phyloP scores from a whole-genome alignment of 768 basidiomycete species.

The Tricholoma sp. region DNA sequence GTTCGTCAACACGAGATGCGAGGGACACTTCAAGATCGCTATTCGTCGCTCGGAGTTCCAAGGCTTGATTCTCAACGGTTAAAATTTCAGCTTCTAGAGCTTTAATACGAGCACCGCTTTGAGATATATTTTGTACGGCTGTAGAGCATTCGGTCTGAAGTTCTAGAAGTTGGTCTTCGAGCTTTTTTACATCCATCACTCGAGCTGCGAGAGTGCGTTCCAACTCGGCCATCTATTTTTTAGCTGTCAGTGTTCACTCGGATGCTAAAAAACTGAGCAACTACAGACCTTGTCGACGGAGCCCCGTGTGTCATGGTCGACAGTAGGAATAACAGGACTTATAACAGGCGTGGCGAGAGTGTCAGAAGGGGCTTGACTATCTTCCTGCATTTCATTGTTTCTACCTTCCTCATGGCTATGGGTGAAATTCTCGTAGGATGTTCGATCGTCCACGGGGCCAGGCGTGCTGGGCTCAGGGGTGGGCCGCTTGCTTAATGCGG shows the following conservation, averaged over 20 bases:
- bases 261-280: neutral
- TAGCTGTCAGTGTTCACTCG: slow-evolving; percentile 4
- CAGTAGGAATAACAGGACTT: neutral
- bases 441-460: slow-evolving; percentile 2
- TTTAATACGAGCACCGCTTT: slow-evolving; percentile 22
- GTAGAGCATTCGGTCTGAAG: slow-evolving; percentile 14
- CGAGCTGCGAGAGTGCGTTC: slow-evolving; percentile 15
- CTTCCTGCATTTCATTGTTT: neutral
- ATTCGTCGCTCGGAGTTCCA: slow-evolving; percentile 14
- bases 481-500: slow-evolving; percentile 41
- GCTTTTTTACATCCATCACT: slow-evolving; percentile 10
- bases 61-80: slow-evolving; percentile 12
- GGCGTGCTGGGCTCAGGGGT: slow-evolving; percentile 43
- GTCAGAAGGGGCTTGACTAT: neutral
- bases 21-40: slow-evolving; percentile 12
- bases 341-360: neutral
- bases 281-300: slow-evolving; percentile 5
- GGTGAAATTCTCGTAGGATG: neutral
- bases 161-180: slow-evolving; percentile 16
- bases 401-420: neutral
- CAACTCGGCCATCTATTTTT: slow-evolving; percentile 10
- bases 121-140: slow-evolving; percentile 16
- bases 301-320: neutral
- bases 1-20: slow-evolving; percentile 6
- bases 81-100: slow-evolving; percentile 17